Evolutionary conservation across 768 basidiomycete species (phyloP).

Genomic region (Suillus alpinus): DNA sequence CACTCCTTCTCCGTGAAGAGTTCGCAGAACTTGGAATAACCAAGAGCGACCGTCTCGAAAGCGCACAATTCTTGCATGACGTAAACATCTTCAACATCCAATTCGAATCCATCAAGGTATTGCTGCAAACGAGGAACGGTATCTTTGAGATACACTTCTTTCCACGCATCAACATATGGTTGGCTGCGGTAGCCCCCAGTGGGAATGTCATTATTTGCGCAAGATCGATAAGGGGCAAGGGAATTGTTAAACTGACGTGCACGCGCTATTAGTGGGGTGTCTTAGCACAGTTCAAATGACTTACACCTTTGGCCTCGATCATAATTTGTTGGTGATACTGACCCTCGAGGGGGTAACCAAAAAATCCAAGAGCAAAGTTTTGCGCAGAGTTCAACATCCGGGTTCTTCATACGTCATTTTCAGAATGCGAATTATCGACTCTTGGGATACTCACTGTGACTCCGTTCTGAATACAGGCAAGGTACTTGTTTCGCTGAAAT

Average conservation of each 20-base stretch:
- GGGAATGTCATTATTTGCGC: slow-evolving; percentile 51
- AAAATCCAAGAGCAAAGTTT: slow-evolving; percentile 53
- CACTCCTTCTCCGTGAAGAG: slow-evolving; percentile 87
- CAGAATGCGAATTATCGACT: background rate
- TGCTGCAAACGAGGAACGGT: slow-evolving; percentile 56
- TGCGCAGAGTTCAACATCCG: slow-evolving; percentile 52
- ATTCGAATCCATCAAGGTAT: slow-evolving; percentile 53
- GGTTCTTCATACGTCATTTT: slow-evolving; percentile 26
- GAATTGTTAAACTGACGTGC: slow-evolving; percentile 45
- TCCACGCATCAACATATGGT: slow-evolving; percentile 60
- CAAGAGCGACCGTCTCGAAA: slow-evolving; percentile 86
- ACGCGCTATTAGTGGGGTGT: background rate
- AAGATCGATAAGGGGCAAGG: slow-evolving; percentile 42
- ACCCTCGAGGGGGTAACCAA: slow-evolving; percentile 42
- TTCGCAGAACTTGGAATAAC: slow-evolving; percentile 84
- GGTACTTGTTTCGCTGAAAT: slow-evolving; percentile 35
- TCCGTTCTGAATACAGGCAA: slow-evolving; percentile 54
- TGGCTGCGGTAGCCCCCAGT: slow-evolving; percentile 50
- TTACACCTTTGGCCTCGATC: slow-evolving; percentile 35
- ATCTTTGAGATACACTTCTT: slow-evolving; percentile 60
- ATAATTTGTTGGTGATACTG: slow-evolving; percentile 46
- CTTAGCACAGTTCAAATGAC: slow-evolving; percentile 16
- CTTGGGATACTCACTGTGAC: slow-evolving; percentile 35
- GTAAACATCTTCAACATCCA: slow-evolving; percentile 64
- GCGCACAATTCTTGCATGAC: slow-evolving; percentile 76